Conservation (phyloP, 208 protist species). For the Tritrichomonas foetus region DNA sequence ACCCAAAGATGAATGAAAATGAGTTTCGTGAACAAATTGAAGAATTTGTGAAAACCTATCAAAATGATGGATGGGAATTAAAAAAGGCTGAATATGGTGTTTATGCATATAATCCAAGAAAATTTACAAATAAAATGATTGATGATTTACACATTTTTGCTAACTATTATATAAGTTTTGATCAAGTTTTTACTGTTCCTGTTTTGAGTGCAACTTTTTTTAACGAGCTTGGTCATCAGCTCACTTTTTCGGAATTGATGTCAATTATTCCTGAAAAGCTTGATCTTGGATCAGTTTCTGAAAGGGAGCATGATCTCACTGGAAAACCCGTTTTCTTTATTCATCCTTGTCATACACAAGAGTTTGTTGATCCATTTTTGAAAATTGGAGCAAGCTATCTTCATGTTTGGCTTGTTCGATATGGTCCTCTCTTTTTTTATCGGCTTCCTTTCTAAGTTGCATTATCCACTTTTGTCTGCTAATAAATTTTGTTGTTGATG, state of each 20-base stretch:
- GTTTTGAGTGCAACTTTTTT: slow-evolving; percentile 22
- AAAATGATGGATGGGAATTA: background rate
- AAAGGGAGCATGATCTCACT: background rate
- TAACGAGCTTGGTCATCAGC: background rate
- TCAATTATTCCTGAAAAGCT: background rate
- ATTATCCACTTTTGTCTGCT: background rate
- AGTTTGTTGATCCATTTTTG: background rate
- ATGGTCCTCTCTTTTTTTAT: background rate
- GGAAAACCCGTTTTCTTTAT: slow-evolving; percentile 7
- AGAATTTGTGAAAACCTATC: background rate
- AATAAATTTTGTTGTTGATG: background rate
- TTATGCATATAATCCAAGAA: background rate
- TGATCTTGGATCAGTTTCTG: background rate
- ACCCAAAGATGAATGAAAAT: background rate
- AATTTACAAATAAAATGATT: too few species aligned
- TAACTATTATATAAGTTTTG: slow-evolving; percentile 7
- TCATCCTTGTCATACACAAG: background rate
- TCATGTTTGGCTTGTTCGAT: background rate
- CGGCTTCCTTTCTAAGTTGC: background rate
- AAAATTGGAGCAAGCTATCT: background rate
- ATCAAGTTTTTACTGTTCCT: background rate
- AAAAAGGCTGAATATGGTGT: background rate
- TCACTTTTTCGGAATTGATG: background rate
- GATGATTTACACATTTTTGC: background rate
- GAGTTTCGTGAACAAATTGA: background rate